Percentiles rank a stretch among this genome's conserved stretches.
Evolutionary conservation across 2,329 filamentous ascomycete genomes (phyloP).

Genomic region (Ceratocystis harringtonii): DNA sequence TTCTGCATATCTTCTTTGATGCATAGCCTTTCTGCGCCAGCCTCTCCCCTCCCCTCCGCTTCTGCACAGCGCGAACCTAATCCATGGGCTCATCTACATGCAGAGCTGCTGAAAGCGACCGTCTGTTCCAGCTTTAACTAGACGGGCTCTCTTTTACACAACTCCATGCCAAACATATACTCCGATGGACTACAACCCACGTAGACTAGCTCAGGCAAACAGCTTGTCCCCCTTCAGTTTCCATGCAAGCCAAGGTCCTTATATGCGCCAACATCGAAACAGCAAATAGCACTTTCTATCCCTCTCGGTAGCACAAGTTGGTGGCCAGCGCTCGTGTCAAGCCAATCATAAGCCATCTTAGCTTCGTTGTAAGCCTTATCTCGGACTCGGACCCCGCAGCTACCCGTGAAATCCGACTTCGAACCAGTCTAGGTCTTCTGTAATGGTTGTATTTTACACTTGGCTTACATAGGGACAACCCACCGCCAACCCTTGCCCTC

Average conservation of each 20-base stretch:
- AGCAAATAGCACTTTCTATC: no score
- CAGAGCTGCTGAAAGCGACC: background rate
- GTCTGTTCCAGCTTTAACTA: no score
- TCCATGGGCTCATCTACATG: background rate
- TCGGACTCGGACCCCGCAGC: background rate
- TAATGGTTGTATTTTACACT: background rate
- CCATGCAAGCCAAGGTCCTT: no score
- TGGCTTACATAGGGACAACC: background rate
- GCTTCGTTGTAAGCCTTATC: background rate
- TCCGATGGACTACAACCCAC: no score
- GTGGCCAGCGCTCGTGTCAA: background rate
- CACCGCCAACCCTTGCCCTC: background rate
- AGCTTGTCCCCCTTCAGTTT: no score
- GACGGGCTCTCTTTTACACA: no score
- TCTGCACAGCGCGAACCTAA: no score
- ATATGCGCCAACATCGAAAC: no score
- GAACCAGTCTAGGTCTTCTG: background rate
- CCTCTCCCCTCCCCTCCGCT: background rate
- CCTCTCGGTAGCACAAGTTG: no score
- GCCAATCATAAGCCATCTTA: background rate
- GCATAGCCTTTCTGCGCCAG: background rate
- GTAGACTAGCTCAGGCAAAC: no score
- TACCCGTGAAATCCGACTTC: background rate
- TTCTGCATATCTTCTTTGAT: background rate
- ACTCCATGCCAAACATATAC: no score